Conservation (phyloP, 2,329 filamentous ascomycete species). For the Aspergillus ochraceus region DNA sequence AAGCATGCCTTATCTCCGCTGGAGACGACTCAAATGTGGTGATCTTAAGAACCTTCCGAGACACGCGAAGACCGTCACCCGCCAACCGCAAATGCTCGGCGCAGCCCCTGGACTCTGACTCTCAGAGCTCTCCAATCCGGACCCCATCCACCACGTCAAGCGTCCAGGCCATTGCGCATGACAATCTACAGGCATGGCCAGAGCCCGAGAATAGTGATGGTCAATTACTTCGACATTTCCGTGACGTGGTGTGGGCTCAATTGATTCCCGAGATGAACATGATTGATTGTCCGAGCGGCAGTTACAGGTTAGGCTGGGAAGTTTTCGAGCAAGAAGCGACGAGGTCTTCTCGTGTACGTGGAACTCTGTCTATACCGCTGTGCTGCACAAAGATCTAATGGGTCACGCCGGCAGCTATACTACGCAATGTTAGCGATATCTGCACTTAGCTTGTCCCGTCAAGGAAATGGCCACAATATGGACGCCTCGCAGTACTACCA, state of each 20-base stretch:
- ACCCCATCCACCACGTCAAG: constrained; percentile 25
- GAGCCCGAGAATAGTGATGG: constrained; percentile 32
- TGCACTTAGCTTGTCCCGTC: constrained; percentile 52
- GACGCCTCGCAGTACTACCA: constrained; percentile 57
- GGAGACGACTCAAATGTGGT: constrained; percentile 50
- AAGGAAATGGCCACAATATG: constrained; percentile 47
- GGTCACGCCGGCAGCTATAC: constrained; percentile 45
- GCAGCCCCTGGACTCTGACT: constrained; percentile 37
- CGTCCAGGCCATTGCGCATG: constrained; percentile 24
- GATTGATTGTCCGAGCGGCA: constrained; percentile 20
- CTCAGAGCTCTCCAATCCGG: constrained; percentile 28
- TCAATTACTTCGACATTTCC: constrained; percentile 40
- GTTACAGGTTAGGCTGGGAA: constrained; percentile 35
- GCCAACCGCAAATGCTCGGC: constrained; percentile 31
- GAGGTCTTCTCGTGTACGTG: constrained; percentile 53
- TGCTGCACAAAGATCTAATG: constrained; percentile 9
- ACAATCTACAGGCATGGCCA: constrained; percentile 9
- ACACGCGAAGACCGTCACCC: constrained; percentile 37
- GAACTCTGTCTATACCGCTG: background rate
- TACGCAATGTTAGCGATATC: constrained; percentile 61
- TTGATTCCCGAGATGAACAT: constrained; percentile 29
- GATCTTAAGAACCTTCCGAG: constrained; percentile 53
- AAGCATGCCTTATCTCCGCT: constrained; percentile 19
- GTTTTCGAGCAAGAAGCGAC: constrained; percentile 50
- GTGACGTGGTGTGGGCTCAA: constrained; percentile 43